Conservation (phyloP, 2,329 filamentous ascomycete genomes). For the Drechslera avenae region DNA sequence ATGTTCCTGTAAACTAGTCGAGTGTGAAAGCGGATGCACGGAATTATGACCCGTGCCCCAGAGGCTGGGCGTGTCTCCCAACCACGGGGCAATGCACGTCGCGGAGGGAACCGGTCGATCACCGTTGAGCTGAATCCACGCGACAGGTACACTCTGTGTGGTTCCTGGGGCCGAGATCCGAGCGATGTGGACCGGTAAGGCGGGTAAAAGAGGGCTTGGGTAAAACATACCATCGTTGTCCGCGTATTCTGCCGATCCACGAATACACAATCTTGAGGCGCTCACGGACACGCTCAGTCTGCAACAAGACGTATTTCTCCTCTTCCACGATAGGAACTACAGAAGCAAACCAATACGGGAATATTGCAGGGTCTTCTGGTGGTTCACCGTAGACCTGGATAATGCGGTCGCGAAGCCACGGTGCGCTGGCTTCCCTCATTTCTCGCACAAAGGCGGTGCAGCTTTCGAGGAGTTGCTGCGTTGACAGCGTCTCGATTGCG, state of each 20-base stretch:
- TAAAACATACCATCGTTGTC: conserved; percentile 68
- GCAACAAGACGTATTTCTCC: conserved; percentile 78
- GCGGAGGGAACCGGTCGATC: conserved; percentile 14
- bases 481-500: conserved; percentile 66
- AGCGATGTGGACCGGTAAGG: background rate
- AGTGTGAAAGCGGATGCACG: conserved; percentile 8
- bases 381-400: conserved; percentile 76
- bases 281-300: conserved; percentile 75
- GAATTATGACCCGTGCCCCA: conserved; percentile 10
- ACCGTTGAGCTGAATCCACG: conserved; percentile 12
- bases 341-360: conserved; percentile 90
- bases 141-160: background rate
- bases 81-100: conserved; percentile 1
- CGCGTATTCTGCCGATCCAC: conserved; percentile 78
- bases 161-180: conserved; percentile 7
- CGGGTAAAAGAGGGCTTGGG: background rate
- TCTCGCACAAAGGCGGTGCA: conserved; percentile 69
- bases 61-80: conserved; percentile 4
- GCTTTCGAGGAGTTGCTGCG: conserved; percentile 69
- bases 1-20: background rate
- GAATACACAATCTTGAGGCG: conserved; percentile 79
- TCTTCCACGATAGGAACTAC: conserved; percentile 76
- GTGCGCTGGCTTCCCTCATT: conserved; percentile 70
- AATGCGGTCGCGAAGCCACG: conserved; percentile 76
- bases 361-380: conserved; percentile 74